phyloP scores from a whole-genome alignment of 495 filamentous ascomycete genomes.

The Xylaria acuta region DNA sequence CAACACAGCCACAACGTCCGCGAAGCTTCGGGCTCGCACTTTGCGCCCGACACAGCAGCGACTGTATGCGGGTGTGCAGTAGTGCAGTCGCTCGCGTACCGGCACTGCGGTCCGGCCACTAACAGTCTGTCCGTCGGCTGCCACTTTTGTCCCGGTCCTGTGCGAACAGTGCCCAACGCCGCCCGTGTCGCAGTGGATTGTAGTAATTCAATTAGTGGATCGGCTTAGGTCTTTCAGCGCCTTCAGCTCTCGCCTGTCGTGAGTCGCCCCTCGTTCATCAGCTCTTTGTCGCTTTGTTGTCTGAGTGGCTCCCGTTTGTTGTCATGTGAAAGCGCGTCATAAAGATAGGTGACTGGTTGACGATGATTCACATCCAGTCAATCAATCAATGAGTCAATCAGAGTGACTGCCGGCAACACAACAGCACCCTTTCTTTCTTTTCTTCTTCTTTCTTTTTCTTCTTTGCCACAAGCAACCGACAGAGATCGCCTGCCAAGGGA shows the following conservation, averaged over 20 bases:
- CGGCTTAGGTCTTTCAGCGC: neutral
- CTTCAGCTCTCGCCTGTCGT: conserved; percentile 24
- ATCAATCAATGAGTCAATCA: neutral
- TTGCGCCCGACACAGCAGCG: conserved; percentile 27
- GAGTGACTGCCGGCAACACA: neutral
- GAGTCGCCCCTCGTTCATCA: conserved; percentile 21
- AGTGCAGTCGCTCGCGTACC: conserved; percentile 25
- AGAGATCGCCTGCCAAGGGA: neutral
- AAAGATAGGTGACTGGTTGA: neutral
- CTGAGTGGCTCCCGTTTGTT: neutral
- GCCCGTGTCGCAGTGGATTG: neutral
- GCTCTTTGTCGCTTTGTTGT: neutral
- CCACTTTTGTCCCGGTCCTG: neutral
- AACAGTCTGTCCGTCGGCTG: conserved; percentile 23
- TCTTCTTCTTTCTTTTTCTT: neutral
- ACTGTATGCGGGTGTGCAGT: neutral
- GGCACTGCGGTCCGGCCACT: conserved; percentile 26
- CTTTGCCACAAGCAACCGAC: conserved; percentile 10
- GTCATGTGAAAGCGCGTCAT: conserved; percentile 23
- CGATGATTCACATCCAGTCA: conserved; percentile 20
- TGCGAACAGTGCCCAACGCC: conserved; percentile 9
- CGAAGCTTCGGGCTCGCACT: conserved; percentile 39
- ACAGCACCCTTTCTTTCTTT: neutral
- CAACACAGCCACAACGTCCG: conserved; percentile 42
- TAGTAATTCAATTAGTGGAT: conserved; percentile 3